Base-by-base conservation (phyloP, 1,284 basidiomycete genomes). In the Ustilago crameri region DNA sequence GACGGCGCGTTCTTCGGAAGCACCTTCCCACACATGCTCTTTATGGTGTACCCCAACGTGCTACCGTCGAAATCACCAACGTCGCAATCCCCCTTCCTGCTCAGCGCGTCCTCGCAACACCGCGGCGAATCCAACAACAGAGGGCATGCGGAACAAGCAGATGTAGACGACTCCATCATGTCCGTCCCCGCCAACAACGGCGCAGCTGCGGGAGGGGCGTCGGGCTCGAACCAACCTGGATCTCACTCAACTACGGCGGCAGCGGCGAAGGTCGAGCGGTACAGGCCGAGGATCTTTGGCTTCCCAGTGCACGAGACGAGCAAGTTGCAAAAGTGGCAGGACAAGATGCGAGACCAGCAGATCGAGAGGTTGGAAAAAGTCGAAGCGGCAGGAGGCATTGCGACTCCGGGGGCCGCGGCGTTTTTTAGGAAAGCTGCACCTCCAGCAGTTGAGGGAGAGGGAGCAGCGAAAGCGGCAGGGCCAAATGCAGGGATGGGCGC, bases 31-130 rank as follows among this genome's bases (percentile, higher is more conserved):
- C 81, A 83, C 48, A 82, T 83, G 79, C 67, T 83, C n/a, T 79
- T 92, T 88, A 63, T 87, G 85, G 43, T 88, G 84, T 65, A 95
- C 91, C 66, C 88, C 86, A 17, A 86, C 71, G 78, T 95, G 92
- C 12, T 91, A 87, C 57, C 90, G 86, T 71, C 70, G 44, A 82
- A 82, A 40, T 76, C 76, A 17, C 74, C 76, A 1, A 59, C 69
- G 2, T 53, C 68, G 5, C 77, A 74, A 50, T 74, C 75, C 15
- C 76, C 75, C 5, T 80, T 79, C 37, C 50, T 76, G 50, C 59
- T 78, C 34, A 53, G 49, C n/a, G 54, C 37, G n/a, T 61, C 53
- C 5, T 54, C 47, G 9, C 58, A 62, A 24, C 68, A 68, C 34
- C 50, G 66, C n/a, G n/a, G n/a, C n/a, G n/a, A n/a, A 22, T 40